Evolutionary conservation across 2,329 filamentous ascomycete genomes (phyloP), one percentile per base, ranked within the genome.

Genomic region (Pyricularia grisea): DNA sequence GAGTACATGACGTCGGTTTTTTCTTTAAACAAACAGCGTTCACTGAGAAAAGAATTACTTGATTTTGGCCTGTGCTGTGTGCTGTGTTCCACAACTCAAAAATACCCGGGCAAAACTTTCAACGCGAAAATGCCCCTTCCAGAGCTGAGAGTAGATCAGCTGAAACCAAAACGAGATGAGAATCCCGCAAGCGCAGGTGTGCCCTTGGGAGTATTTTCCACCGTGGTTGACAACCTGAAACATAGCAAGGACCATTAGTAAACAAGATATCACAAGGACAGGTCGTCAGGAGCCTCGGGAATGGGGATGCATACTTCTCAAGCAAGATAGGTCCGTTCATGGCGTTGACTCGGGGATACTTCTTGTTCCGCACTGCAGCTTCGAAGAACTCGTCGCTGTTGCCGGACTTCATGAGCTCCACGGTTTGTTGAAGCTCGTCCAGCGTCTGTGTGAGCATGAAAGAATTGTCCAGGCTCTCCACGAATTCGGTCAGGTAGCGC

Each of bases 311-410:
- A 72, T 85, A 92, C 91, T 99, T 99, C 81, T 98, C 94, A n/a
- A 99, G 79, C 71, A 99, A 78, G 60, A 92, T 83, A 0, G 94
- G 93, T 0, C 94, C 95, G 77, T 96, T 96, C 77, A 96, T 84
- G 68, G 92, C 91, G 79, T 98, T 93, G 42, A 99, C 96, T 68
- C 93, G 90, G 20, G 93, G 92, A 77, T 97, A 99, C 77, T 97
- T 96, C 81, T 92, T 94, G 80, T 97, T 97, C 68, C 93, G 84
- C 17, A 90, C 92, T 5, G 90, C 91, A 67, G 95, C 90, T 76
- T 99, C 95, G 77, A 95, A 99, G 79, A 97, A 99, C 78, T 98
- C 94, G 72, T 98, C 94, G n/a, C 92, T 88, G 74, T 97, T 97
- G 60, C 97, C 93, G 1, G 87, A 87, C 75, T 92, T 89, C 86